Conservation (phyloP, 768 basidiomycete genomes). For the Lactarius hatsudake region DNA sequence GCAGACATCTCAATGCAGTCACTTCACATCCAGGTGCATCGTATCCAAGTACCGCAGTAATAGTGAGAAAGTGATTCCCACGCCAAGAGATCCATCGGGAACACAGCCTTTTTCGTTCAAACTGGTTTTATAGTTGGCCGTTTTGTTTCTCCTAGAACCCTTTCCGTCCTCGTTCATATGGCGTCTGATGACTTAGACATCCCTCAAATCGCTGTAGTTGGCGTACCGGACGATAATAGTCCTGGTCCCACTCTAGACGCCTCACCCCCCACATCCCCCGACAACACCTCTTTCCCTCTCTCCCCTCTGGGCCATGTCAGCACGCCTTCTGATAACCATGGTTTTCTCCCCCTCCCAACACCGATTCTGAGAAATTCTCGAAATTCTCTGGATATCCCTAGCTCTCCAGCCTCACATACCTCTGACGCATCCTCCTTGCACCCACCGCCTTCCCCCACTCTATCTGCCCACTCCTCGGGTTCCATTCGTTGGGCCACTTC, state of each 20-base stretch:
- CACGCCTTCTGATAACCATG: constrained; percentile 14
- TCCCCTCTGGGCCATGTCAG: neutral
- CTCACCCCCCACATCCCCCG: neutral
- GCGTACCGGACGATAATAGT: constrained; percentile 15
- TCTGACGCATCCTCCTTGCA: constrained; percentile 40
- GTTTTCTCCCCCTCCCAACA: constrained; percentile 17
- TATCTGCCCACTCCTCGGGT: constrained; percentile 54
- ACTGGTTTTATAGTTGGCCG: neutral
- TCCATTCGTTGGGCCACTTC: constrained; percentile 57
- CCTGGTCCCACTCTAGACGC: neutral
- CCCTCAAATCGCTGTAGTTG: constrained; percentile 27
- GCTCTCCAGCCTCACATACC: constrained; percentile 32
- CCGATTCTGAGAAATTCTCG: constrained; percentile 24
- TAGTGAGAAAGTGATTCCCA: neutral
- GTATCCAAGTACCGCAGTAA: neutral
- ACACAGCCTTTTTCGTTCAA: neutral
- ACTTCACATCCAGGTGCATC: no score
- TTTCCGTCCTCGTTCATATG: constrained; percentile 5
- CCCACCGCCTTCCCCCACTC: constrained; percentile 73
- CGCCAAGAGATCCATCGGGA: neutral
- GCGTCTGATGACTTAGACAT: constrained; percentile 20
- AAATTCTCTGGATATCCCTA: constrained; percentile 36
- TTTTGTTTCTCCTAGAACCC: neutral
- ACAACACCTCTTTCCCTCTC: neutral
- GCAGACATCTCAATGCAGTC: no score